phyloP scores from a whole-genome alignment of 73 alveolate species.

The Breviolum minutum region DNA sequence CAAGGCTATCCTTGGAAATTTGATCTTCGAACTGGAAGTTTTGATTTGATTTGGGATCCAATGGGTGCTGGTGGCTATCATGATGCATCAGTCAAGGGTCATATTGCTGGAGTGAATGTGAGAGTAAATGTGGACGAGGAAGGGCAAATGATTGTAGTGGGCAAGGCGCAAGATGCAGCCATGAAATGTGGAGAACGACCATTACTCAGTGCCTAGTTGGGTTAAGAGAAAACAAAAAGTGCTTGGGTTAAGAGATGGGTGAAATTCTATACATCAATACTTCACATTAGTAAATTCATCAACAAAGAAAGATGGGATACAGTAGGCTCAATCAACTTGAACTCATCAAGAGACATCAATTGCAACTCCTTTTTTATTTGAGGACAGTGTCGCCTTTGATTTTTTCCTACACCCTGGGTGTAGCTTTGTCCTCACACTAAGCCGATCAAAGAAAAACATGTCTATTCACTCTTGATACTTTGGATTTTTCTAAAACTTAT shows the following conservation, averaged over 20 bases:
- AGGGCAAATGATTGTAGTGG: neutral
- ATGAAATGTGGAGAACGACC: constrained; percentile 79
- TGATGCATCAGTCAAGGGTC: constrained; percentile 60
- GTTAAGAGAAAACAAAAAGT: neutral
- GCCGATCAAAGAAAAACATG: no score
- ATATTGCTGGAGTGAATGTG: constrained; percentile 45
- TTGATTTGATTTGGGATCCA: constrained; percentile 76
- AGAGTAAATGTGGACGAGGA: neutral
- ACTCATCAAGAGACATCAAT: neutral
- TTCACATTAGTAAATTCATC: neutral
- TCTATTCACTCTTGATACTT: no score
- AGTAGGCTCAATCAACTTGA: neutral
- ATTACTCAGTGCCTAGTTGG: neutral
- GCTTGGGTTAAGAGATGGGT: neutral
- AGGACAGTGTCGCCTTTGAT: no score
- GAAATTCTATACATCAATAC: neutral
- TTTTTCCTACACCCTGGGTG: no score
- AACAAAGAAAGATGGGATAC: neutral
- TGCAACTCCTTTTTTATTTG: no score
- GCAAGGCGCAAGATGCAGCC: constrained; percentile 51
- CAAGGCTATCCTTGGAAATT: neutral
- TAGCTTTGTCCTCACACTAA: no score
- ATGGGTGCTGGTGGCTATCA: constrained; percentile 44
- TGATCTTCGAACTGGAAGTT: constrained; percentile 36
- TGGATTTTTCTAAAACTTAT: no score